Evolutionary conservation across 495 filamentous ascomycete genomes (phyloP).

Genomic region (Aspergillus asperescens): DNA sequence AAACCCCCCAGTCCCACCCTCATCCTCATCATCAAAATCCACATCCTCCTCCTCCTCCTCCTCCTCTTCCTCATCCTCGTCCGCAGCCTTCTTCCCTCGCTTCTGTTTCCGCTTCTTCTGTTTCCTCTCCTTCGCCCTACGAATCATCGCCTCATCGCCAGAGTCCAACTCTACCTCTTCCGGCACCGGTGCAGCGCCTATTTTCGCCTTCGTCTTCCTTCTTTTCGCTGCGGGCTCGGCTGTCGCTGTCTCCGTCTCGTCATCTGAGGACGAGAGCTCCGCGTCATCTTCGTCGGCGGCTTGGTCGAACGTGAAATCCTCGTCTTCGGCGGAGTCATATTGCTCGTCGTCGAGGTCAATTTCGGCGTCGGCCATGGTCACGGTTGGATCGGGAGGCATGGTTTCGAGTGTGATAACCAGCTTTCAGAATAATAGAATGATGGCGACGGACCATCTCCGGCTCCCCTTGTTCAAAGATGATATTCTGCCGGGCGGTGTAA

Average conservation of each 20-base stretch:
- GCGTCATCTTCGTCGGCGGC: constrained; percentile 42
- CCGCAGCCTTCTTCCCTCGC: constrained; percentile 20
- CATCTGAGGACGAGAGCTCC: constrained; percentile 16
- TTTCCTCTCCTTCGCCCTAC: constrained; percentile 51
- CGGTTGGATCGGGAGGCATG: constrained; percentile 28
- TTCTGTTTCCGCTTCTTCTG: constrained; percentile 53
- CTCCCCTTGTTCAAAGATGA: too few relatives aligned
- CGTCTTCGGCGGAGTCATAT: constrained; percentile 69
- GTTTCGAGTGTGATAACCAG: neutral
- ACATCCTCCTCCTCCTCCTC: constrained; percentile 52
- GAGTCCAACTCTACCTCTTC: constrained; percentile 49
- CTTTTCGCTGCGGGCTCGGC: constrained; percentile 37
- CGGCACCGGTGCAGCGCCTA: constrained; percentile 4
- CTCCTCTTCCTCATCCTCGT: constrained; percentile 35
- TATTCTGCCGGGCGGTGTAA: constrained; percentile 3
- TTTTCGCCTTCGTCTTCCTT: constrained; percentile 30
- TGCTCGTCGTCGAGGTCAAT: constrained; percentile 46
- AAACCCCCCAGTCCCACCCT: constrained; percentile 69
- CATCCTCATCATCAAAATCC: constrained; percentile 46
- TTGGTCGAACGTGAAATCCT: constrained; percentile 63
- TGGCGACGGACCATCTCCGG: neutral
- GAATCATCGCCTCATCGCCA: constrained; percentile 75
- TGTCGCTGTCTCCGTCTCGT: constrained; percentile 29
- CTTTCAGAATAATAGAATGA: too few relatives aligned
- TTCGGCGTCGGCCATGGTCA: constrained; percentile 20